Conservation (phyloP, 257 asterid species). For the Solanum dulcamara region DNA sequence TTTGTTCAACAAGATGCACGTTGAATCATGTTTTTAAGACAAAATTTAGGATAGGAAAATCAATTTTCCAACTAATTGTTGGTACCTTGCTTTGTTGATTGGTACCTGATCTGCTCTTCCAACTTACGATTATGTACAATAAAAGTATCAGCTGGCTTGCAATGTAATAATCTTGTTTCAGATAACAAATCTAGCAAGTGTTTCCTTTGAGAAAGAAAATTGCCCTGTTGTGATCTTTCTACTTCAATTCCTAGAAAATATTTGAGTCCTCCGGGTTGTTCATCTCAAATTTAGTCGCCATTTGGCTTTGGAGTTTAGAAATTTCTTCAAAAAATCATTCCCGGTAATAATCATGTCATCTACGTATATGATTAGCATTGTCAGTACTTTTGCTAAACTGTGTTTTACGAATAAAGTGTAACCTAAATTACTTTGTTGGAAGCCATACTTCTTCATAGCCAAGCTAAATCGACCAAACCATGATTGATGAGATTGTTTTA, state of each 20-base stretch:
- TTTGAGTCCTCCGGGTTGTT: too few species aligned
- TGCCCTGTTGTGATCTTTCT: too few species aligned
- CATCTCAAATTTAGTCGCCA: not conserved
- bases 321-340: not conserved
- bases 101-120: too few species aligned
- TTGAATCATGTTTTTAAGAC: not conserved
- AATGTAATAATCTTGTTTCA: too few species aligned
- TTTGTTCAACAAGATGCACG: not conserved
- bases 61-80: too few species aligned
- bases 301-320: not conserved
- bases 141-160: too few species aligned
- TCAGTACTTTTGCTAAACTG: not conserved
- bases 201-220: too few species aligned
- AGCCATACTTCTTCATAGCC: not conserved
- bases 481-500: not conserved
- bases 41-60: too few species aligned
- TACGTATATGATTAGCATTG: not conserved
- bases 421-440: not conserved
- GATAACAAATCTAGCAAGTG: too few species aligned
- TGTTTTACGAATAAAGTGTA: not conserved
- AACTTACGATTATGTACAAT: too few species aligned
- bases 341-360: not conserved
- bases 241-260: too few species aligned
- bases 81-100: too few species aligned
- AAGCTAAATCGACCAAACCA: not conserved